A percentile compares a stretch with the other conserved stretches of the same genome.
Conservation (phyloP, 1,284 basidiomycete species). For the Takashimella tepidaria region DNA sequence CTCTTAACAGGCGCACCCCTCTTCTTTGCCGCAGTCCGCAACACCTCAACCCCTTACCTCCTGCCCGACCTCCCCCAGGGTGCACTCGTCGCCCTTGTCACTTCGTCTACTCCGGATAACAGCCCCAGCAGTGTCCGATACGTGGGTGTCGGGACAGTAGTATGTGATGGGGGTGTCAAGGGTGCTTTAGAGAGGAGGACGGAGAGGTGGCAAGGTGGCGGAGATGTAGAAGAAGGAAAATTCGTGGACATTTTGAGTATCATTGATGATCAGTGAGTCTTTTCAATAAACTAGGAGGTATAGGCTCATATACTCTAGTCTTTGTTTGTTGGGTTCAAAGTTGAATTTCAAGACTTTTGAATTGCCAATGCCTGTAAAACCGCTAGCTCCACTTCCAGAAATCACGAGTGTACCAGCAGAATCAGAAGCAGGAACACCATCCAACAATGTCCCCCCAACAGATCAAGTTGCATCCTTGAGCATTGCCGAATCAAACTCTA, state of each 20-base stretch:
- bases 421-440: neutral
- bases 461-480: no score
- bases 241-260: slow-evolving; percentile 45
- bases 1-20: slow-evolving; percentile 52
- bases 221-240: slow-evolving; percentile 40
- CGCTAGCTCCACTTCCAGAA: slow-evolving; percentile 21
- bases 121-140: slow-evolving; percentile 27
- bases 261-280: slow-evolving; percentile 43
- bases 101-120: slow-evolving; percentile 13
- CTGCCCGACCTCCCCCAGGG: slow-evolving; percentile 39
- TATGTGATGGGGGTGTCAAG: slow-evolving; percentile 34
- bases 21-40: slow-evolving; percentile 43
- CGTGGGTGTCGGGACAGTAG: slow-evolving; percentile 40
- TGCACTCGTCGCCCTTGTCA: slow-evolving; percentile 35
- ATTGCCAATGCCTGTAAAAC: slow-evolving; percentile 23
- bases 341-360: slow-evolving; percentile 22
- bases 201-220: slow-evolving; percentile 21
- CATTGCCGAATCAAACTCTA: no score
- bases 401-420: neutral
- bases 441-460: neutral
- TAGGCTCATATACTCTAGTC: slow-evolving; percentile 20
- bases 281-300: neutral
- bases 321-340: slow-evolving; percentile 43
- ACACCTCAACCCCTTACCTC: slow-evolving; percentile 33
- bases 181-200: slow-evolving; percentile 35